Conservation (phyloP, 148 eudicot genomes). For the Dysphania ambrosioides region DNA sequence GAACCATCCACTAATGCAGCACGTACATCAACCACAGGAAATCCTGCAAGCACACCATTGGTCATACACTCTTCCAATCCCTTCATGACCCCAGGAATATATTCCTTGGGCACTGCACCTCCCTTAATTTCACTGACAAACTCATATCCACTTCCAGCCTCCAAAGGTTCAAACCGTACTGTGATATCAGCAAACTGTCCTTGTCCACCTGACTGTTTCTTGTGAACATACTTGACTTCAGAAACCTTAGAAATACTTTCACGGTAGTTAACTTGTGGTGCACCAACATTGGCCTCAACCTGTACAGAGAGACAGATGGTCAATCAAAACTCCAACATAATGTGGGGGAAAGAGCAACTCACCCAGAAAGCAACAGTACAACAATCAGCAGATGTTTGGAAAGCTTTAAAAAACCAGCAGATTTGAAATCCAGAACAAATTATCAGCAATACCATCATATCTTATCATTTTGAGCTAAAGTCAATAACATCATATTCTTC, state of each 20-base stretch:
- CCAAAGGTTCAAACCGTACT: conserved; percentile 82
- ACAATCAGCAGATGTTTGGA: neutral
- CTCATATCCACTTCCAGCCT: conserved; percentile 81
- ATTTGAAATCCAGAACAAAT: neutral
- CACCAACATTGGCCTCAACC: conserved; percentile 98
- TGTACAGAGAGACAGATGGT: conserved; percentile 19
- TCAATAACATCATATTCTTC: neutral
- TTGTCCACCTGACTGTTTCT: conserved; percentile 93
- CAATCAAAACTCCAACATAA: conserved; percentile 3
- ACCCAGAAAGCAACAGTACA: neutral
- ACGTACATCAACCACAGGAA: conserved; percentile 91
- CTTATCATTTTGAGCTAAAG: neutral
- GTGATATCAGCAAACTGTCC: conserved; percentile 97
- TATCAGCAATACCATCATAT: neutral
- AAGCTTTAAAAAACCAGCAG: neutral
- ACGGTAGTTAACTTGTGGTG: conserved; percentile 97
- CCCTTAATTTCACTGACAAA: conserved; percentile 97
- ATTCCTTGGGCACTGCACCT: conserved; percentile 86
- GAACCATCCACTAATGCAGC: conserved; percentile 82
- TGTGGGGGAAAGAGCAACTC: neutral
- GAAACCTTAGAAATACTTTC: conserved; percentile 77
- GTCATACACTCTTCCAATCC: conserved; percentile 87
- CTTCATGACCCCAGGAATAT: conserved; percentile 88
- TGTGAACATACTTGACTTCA: conserved; percentile 80
- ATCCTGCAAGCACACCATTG: conserved; percentile 88